Evolutionary conservation across 352 stramenopile species (phyloP).

Genomic region (Hyaloperonospora brassicae): DNA sequence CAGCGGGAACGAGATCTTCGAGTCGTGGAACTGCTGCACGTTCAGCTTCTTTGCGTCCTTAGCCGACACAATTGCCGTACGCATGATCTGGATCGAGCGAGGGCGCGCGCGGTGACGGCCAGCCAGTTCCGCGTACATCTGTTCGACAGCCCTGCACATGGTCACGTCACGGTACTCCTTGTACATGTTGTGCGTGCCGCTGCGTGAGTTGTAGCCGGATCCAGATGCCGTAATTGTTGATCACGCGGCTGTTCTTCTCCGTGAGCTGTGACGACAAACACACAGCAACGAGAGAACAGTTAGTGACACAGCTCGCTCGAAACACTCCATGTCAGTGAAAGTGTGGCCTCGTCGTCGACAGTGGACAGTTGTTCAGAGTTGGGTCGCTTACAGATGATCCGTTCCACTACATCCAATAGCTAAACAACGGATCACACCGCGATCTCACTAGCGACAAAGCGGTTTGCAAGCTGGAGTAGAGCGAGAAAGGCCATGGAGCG

Average conservation of each 20-base stretch:
- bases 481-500: conserved; percentile 22
- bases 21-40: conserved; percentile 96
- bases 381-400: conserved; percentile 18
- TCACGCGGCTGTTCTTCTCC: conserved; percentile 96
- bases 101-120: conserved; percentile 94
- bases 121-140: conserved; percentile 99
- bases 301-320: not conserved
- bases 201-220: conserved; percentile 99
- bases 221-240: conserved; percentile 99
- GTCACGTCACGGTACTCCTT: conserved; percentile 99
- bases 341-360: too few relatives aligned
- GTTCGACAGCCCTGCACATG: conserved; percentile 95
- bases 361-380: conserved; percentile 14
- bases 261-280: conserved; percentile 58
- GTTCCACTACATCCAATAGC: too few relatives aligned
- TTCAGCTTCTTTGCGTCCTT: conserved; percentile 95
- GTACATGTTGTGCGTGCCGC: conserved; percentile 99
- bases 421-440: too few relatives aligned
- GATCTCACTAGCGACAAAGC: conserved; percentile 35
- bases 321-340: too few relatives aligned
- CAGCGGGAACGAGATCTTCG: conserved; percentile 97
- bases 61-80: conserved; percentile 91
- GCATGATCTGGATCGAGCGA: conserved; percentile 99
- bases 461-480: conserved; percentile 83
- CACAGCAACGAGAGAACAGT: conserved; percentile 7